These are phyloP conservation scores for Colletotrichum chlorophyti DNA, from an alignment of 2,329 filamentous ascomycete genomes.

Conservation along the genomic window DNA sequence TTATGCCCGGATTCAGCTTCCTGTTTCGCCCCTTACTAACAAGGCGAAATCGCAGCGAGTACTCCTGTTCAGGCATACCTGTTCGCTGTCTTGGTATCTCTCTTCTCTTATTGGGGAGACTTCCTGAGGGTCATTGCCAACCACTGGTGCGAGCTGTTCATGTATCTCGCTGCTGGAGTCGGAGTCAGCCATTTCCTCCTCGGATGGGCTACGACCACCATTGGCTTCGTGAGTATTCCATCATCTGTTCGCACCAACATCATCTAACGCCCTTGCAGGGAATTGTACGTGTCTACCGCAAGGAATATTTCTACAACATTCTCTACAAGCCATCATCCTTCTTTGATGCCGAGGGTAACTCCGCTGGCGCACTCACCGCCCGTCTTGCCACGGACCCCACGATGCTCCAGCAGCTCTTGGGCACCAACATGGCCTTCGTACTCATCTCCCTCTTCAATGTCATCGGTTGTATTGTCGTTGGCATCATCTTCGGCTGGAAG, in stretches of 20 bases:
- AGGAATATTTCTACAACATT: conserved; percentile 43
- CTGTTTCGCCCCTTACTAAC: too few species aligned
- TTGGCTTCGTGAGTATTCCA: conserved; percentile 38
- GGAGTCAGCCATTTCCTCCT: conserved; percentile 34
- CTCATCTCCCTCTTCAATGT: conserved; percentile 29
- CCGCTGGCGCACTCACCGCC: conserved; percentile 33
- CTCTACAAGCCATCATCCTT: conserved; percentile 37
- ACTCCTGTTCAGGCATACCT: conserved; percentile 28
- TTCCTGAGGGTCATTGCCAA: conserved; percentile 42
- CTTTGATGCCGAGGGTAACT: conserved; percentile 34
- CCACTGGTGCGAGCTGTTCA: conserved; percentile 37
- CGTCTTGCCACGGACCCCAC: conserved; percentile 33
- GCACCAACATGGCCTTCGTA: conserved; percentile 29
- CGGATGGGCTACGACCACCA: conserved; percentile 37
- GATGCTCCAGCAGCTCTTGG: conserved; percentile 28
- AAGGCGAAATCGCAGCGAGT: neutral
- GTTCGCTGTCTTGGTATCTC: conserved; percentile 23
- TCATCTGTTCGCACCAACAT: neutral
- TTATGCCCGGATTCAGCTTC: too few species aligned
- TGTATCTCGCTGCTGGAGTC: conserved; percentile 31
- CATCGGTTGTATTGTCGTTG: conserved; percentile 32
- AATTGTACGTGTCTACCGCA: conserved; percentile 27
- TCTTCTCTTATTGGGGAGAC: conserved; percentile 26
- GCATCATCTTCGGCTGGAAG: conserved; percentile 48
- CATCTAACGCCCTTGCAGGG: neutral